A percentile compares a stretch with the other conserved stretches of the same genome.
Evolutionary conservation across 2,329 filamentous ascomycete species (phyloP).

Genomic region (Botryotinia narcissicola): DNA sequence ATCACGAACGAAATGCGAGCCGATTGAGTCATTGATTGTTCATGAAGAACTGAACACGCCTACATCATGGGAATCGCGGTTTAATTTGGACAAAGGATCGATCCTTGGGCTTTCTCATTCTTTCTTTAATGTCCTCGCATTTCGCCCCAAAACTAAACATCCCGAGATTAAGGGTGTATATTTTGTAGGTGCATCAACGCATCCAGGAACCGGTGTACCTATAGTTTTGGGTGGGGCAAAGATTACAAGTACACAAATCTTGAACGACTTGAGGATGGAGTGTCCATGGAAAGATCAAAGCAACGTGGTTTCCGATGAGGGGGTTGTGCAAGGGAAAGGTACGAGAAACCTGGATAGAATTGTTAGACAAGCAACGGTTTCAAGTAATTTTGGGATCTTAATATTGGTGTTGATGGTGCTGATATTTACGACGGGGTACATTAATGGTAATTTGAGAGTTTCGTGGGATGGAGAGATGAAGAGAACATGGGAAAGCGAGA

Average conservation of each 20-base stretch:
- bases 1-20: constrained; percentile 55
- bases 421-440: constrained; percentile 22
- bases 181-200: constrained; percentile 73
- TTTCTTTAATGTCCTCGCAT: constrained; percentile 71
- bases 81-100: constrained; percentile 73
- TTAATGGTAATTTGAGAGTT: constrained; percentile 28
- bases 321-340: constrained; percentile 28
- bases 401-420: constrained; percentile 26
- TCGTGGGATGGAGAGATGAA: constrained; percentile 29
- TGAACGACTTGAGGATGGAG: constrained; percentile 35
- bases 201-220: constrained; percentile 74
- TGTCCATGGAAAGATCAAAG: constrained; percentile 30
- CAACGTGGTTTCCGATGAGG: constrained; percentile 24
- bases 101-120: constrained; percentile 70
- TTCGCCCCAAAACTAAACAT: constrained; percentile 56
- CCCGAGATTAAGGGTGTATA: constrained; percentile 51
- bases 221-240: constrained; percentile 69
- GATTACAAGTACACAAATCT: constrained; percentile 55
- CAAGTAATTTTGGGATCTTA: constrained; percentile 29
- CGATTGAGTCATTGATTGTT: constrained; percentile 40
- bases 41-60: constrained; percentile 68
- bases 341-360: constrained; percentile 31
- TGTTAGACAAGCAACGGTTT: constrained; percentile 22
- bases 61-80: constrained; percentile 59
- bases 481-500: constrained; percentile 27